Base-by-base conservation (phyloP, 2,329 filamentous ascomycete species). In the Arthrobotrys iridis region DNA sequence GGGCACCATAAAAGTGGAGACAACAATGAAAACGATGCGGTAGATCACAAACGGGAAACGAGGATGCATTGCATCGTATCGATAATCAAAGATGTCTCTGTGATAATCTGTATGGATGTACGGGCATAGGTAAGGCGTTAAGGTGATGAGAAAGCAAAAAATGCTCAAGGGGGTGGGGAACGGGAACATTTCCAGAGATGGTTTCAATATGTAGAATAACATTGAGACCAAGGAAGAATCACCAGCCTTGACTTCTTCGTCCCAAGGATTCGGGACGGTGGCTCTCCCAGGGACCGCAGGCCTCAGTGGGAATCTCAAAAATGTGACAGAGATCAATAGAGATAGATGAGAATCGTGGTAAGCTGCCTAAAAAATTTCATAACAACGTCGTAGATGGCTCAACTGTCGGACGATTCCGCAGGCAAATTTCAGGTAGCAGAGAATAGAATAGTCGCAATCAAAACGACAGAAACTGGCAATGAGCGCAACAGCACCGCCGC, bases 351-450 rank as follows among this genome's bases (percentile, higher is more conserved):
- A 41, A 50, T 37, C 37, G 24, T 63, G 30, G 35, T 48, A 26
- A 45, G 48, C 48, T 57, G 30, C 33, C 46, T n/a, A n/a, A 57
- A 57, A 48, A 28, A 55, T 43, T 35, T 30, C 18, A 30, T 30
- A 48, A 33, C 35, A 46, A 45, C 10, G 28, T 45, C 30, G 40
- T 50, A 50, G 52, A 68, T 57, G 30, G 41, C 7, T n/a, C 33
- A 26, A 30, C n/a, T 26, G 22, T 35, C 67, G 67, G 67, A 62
- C 59, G 48, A 43, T 72, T 33, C 67, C 67, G 67, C n/a, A 22
- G 67, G 67, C 67, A 65, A 65, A 55, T 64, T 72, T 59, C 67
- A 72, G 30, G 37, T 26, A 24, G 22, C 46, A 45, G 50, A 43
- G 33, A 30, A 46, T 30, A 28, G 50, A 24, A 55, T 55, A 55